Evolutionary conservation across 2,329 filamentous ascomycete genomes (phyloP).

Genomic region (Paecilomyces sp.): DNA sequence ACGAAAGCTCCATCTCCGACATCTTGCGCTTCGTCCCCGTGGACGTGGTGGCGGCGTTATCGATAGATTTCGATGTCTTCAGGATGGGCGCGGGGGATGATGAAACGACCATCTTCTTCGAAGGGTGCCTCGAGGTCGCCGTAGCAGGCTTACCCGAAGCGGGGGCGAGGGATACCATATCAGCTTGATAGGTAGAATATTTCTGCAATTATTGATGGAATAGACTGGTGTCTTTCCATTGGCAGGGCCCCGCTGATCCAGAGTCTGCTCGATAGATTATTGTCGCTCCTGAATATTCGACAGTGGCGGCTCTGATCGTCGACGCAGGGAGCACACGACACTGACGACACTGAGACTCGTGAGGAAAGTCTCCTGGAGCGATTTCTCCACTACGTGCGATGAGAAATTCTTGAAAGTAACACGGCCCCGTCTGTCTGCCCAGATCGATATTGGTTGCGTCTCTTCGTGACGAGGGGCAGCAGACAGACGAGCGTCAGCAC

Average conservation of each 20-base stretch:
- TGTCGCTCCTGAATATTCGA: background rate
- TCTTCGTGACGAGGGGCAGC: background rate
- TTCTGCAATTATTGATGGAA: background rate
- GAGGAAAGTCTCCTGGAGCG: background rate
- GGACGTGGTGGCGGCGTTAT: conserved; percentile 10
- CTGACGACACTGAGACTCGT: background rate
- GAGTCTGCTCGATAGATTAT: background rate
- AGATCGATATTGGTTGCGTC: background rate
- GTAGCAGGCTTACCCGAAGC: conserved; percentile 18
- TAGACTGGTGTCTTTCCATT: background rate
- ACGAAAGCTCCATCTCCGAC: conserved; percentile 26
- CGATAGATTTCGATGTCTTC: conserved; percentile 26
- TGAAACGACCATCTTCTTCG: conserved; percentile 25
- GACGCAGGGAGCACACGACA: conserved; percentile 2
- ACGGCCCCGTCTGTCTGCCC: conserved; percentile 2
- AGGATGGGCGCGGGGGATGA: conserved; percentile 27
- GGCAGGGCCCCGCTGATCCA: background rate
- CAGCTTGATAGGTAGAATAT: conserved; percentile 4
- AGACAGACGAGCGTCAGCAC: conserved; percentile 1
- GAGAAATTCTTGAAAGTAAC: background rate
- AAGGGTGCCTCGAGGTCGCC: conserved; percentile 11
- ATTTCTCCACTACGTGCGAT: background rate
- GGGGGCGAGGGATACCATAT: conserved; percentile 28
- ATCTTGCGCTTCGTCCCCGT: conserved; percentile 30
- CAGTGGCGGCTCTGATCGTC: background rate